phyloP scores from a whole-genome alignment of 768 basidiomycete genomes.

The Lentinus brumalis region DNA sequence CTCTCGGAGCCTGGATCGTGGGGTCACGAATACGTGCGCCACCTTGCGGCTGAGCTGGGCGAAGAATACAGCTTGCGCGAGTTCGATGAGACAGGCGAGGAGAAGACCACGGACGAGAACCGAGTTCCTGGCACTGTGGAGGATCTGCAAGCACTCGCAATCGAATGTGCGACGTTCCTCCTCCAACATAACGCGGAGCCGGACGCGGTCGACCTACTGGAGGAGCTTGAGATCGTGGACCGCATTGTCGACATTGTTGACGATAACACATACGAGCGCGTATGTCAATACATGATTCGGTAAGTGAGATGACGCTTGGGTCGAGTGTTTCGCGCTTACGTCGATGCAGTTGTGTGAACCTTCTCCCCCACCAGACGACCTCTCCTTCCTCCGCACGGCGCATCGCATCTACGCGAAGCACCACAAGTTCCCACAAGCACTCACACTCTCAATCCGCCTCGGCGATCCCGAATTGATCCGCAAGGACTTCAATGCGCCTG shows the following conservation, averaged over 20 bases:
- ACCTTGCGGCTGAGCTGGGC: constrained; percentile 93
- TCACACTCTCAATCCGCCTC: constrained; percentile 84
- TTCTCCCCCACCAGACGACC: too few relatives aligned
- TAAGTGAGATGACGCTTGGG: too few relatives aligned
- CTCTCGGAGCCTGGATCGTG: constrained; percentile 94
- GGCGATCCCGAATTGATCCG: constrained; percentile 79
- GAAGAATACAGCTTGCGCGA: constrained; percentile 82
- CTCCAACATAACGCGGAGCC: constrained; percentile 95
- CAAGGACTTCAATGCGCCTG: constrained; percentile 87
- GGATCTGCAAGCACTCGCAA: constrained; percentile 79
- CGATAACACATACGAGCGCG: too few relatives aligned
- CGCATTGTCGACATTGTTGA: too few relatives aligned
- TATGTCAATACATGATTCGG: too few relatives aligned
- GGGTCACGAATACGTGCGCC: constrained; percentile 98
- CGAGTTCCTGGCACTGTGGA: constrained; percentile 60
- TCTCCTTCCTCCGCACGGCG: too few relatives aligned
- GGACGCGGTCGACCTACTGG: constrained; percentile 93
- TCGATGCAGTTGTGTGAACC: too few relatives aligned
- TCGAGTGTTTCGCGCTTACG: too few relatives aligned
- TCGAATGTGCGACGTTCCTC: constrained; percentile 87
- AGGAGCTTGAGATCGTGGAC: too few relatives aligned
- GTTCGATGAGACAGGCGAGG: constrained; percentile 39
- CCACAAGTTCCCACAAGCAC: constrained; percentile 87
- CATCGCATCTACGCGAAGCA: too few relatives aligned
- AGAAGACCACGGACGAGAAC: constrained; percentile 27